A percentile compares a stretch with the other conserved stretches of the same genome.
Conservation (phyloP, 495 filamentous ascomycete species). For the Neurospora sp. region DNA sequence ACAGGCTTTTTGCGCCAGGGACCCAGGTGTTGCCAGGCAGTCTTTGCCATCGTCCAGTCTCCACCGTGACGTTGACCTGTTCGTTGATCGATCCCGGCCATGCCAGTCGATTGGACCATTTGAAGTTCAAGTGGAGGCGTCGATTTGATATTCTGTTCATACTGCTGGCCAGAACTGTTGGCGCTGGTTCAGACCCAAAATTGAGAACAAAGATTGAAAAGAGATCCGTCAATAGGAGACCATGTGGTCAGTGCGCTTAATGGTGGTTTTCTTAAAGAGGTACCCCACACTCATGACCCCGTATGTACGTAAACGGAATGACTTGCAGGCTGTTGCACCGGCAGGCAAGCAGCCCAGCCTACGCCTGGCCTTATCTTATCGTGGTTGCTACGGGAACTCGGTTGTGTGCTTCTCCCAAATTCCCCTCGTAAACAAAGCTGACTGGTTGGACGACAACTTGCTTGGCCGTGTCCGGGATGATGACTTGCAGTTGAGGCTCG, state of each 20-base stretch:
- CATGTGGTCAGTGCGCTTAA: neutral
- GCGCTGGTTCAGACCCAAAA: neutral
- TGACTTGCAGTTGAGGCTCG: neutral
- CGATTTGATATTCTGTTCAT: neutral
- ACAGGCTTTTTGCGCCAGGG: neutral
- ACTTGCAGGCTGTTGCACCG: neutral
- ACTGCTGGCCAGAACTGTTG: neutral
- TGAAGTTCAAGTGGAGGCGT: neutral
- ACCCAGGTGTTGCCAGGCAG: neutral
- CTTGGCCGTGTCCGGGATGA: neutral
- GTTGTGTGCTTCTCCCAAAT: neutral
- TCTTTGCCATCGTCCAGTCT: neutral
- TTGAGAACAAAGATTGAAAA: neutral
- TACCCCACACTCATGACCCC: neutral
- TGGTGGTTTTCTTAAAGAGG: neutral
- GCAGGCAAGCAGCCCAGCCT: neutral
- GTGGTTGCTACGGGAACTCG: neutral
- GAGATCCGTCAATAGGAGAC: neutral
- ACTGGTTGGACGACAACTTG: neutral
- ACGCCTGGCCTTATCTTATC: neutral
- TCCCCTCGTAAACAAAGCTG: neutral
- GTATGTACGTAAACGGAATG: neutral
- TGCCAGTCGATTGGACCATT: neutral
- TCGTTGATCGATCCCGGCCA: neutral
- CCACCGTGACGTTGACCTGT: neutral